Evolutionary conservation across 805 yeast genomes (phyloP).

Genomic region (Pichia eremophila): DNA sequence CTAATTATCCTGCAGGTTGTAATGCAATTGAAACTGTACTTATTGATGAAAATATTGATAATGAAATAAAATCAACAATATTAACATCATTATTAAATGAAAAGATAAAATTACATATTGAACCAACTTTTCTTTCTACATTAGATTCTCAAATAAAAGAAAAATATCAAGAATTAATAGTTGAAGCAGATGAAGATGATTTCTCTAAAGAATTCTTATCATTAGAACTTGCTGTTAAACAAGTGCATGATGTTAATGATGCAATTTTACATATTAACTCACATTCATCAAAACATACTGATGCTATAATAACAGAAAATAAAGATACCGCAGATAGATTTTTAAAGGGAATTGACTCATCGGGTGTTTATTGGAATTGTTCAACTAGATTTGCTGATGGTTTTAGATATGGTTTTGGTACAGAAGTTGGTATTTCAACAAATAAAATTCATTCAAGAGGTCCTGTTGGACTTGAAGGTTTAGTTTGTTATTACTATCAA

Average conservation of each 20-base stretch:
- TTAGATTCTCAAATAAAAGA: conserved; percentile 13
- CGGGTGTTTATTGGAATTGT: conserved; percentile 97
- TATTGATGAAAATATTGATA: conserved; percentile 37
- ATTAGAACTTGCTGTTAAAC: conserved; percentile 67
- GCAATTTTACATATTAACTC: conserved; percentile 83
- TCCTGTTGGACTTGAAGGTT: conserved; percentile 95
- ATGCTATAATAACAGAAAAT: conserved; percentile 75
- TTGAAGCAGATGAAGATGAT: conserved; percentile 52
- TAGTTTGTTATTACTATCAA: conserved; percentile 92
- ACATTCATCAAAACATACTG: conserved; percentile 96
- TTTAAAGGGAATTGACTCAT: conserved; percentile 79
- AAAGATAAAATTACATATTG: conserved; percentile 67
- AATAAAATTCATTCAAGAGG: conserved; percentile 97
- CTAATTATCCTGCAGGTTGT: conserved; percentile 98
- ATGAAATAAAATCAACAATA: conserved; percentile 13
- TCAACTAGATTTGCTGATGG: conserved; percentile 98
- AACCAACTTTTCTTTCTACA: conserved; percentile 37
- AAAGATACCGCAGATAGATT: conserved; percentile 65
- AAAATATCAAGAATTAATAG: conserved; percentile 19
- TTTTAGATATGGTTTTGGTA: conserved; percentile 95
- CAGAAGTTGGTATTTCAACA: conserved; percentile 96
- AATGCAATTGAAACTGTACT: conserved; percentile 89
- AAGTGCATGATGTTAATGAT: conserved; percentile 46
- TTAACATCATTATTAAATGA: conserved; percentile 39
- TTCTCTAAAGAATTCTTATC: conserved; percentile 81